These are phyloP conservation scores for Aspergillus leporis DNA, from an alignment of 495 filamentous ascomycete species.

Conservation along the genomic window DNA sequence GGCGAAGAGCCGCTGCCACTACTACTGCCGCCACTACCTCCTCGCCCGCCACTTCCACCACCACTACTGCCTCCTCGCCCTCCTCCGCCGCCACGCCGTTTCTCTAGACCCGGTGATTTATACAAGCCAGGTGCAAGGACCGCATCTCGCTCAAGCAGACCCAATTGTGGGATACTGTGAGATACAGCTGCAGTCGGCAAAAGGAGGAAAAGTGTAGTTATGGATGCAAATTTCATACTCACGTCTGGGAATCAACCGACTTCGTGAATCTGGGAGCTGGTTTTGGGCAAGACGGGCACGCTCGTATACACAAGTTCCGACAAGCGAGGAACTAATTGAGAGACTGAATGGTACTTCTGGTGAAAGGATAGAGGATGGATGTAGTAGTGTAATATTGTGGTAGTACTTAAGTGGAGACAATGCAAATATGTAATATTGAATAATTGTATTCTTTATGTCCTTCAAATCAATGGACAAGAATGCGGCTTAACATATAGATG, in stretches of 20 bases:
- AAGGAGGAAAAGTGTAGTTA: not conserved
- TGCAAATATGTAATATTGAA: no score
- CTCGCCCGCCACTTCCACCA: conserved; percentile 28
- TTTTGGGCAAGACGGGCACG: no score
- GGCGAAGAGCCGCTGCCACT: conserved; percentile 27
- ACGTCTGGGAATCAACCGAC: not conserved
- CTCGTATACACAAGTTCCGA: no score
- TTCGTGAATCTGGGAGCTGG: no score
- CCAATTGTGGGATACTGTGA: conserved; percentile 27
- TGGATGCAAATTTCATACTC: not conserved
- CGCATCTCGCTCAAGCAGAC: conserved; percentile 25
- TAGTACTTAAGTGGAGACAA: no score
- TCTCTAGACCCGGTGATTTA: conserved; percentile 38
- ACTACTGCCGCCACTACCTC: conserved; percentile 26
- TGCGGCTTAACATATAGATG: no score
- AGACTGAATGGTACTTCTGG: no score
- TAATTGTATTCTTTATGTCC: no score
- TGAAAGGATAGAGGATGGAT: not conserved
- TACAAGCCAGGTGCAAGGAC: conserved; percentile 12
- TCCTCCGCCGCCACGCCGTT: conserved; percentile 50
- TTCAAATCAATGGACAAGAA: no score
- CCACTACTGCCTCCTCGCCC: conserved; percentile 28
- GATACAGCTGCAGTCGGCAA: conserved; percentile 23
- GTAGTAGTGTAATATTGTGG: no score
- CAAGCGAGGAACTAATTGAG: no score